phyloP scores from a whole-genome alignment of 1,284 basidiomycete genomes.

The Dichomitus squalens region DNA sequence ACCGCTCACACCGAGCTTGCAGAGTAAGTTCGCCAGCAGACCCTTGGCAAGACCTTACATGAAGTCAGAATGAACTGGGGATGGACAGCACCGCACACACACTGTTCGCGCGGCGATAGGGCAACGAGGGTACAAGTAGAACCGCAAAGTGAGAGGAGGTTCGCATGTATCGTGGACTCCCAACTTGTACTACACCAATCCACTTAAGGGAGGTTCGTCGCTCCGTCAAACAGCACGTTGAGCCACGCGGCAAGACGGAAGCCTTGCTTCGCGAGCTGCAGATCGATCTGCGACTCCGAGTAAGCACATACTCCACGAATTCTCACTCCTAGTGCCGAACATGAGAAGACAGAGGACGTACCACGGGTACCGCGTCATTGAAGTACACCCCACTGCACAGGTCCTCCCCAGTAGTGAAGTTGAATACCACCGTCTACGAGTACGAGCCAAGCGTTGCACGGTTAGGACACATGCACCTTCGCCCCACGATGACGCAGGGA shows the following conservation, averaged over 20 bases:
- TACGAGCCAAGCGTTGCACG: background rate
- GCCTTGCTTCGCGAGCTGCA: slow-evolving; percentile 56
- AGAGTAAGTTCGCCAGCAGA: no score
- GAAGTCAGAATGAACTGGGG: no score
- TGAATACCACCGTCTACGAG: slow-evolving; percentile 45
- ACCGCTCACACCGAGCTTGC: no score
- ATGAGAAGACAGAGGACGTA: slow-evolving; percentile 29
- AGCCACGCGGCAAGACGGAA: slow-evolving; percentile 56
- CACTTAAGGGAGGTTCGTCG: slow-evolving; percentile 15
- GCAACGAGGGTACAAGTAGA: no score
- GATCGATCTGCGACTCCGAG: slow-evolving; percentile 42
- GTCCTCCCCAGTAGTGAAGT: slow-evolving; percentile 44
- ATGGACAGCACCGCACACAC: no score
- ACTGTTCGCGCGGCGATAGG: no score
- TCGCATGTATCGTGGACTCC: no score
- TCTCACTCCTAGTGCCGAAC: background rate
- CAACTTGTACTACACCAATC: no score
- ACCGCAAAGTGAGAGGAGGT: no score
- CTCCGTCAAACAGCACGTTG: slow-evolving; percentile 47
- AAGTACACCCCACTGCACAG: slow-evolving; percentile 53
- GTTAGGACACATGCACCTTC: background rate
- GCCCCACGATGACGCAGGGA: background rate
- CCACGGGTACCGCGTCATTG: slow-evolving; percentile 46
- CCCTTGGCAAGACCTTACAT: no score
- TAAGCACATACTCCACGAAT: background rate